phyloP scores from a whole-genome alignment of 768 basidiomycete genomes.

The Fibroporia radiculosa region DNA sequence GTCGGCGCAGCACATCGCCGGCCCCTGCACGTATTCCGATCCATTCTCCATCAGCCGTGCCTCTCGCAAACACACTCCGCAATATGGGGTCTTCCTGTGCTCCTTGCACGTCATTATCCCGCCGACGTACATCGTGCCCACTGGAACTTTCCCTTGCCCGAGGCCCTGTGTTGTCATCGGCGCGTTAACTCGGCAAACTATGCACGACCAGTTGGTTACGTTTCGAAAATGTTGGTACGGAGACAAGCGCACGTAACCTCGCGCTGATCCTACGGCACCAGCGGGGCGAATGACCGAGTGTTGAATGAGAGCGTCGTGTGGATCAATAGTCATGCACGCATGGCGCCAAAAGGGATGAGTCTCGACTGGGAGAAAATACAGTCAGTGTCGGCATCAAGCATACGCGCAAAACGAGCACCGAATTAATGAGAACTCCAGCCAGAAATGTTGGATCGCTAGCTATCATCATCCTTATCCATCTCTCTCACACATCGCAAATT shows the following conservation, averaged over 20 bases:
- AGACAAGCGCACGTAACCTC: slow-evolving; percentile 22
- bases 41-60: slow-evolving; percentile 38
- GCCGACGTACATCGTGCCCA: slow-evolving; percentile 36
- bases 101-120: slow-evolving; percentile 51
- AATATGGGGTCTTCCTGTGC: slow-evolving; percentile 56
- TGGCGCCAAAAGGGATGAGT: slow-evolving; percentile 66
- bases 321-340: slow-evolving; percentile 54
- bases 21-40: slow-evolving; percentile 23
- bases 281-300: slow-evolving; percentile 36
- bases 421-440: no score
- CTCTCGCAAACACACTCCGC: slow-evolving; percentile 65
- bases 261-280: slow-evolving; percentile 19
- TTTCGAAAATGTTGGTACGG: slow-evolving; percentile 58
- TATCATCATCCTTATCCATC: no score
- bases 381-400: slow-evolving; percentile 11
- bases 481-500: no score
- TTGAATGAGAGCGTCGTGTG: slow-evolving; percentile 44
- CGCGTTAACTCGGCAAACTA: slow-evolving; percentile 62
- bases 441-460: no score
- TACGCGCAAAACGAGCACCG: no score
- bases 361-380: slow-evolving; percentile 40
- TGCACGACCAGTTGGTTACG: slow-evolving; percentile 47
- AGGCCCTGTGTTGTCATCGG: slow-evolving; percentile 47
- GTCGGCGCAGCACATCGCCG: slow-evolving; percentile 44
- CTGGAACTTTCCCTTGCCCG: slow-evolving; percentile 37